Conservation (phyloP, 2,329 filamentous ascomycete genomes). For the Phialophora expanda region DNA sequence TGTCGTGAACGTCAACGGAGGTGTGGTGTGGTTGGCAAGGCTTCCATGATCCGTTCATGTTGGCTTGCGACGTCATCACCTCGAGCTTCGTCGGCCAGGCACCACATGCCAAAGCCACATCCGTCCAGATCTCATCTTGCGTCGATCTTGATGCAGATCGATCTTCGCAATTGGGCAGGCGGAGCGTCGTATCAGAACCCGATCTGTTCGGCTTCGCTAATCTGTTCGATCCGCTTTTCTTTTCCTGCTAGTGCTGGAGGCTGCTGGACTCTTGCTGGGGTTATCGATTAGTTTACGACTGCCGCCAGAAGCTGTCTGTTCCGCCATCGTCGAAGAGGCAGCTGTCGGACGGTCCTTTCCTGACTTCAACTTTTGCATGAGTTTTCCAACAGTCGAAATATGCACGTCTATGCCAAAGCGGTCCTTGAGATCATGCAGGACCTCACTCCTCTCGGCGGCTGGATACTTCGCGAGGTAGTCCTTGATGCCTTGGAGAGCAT, state of each 20-base stretch:
- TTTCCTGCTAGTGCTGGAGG: background rate
- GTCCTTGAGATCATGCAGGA: background rate
- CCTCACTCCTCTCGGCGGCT: background rate
- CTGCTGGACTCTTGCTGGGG: background rate
- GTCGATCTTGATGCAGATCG: background rate
- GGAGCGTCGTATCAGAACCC: background rate
- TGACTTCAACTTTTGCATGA: background rate
- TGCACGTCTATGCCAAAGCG: background rate
- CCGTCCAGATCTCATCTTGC: slow-evolving; percentile 2
- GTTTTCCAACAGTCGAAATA: background rate
- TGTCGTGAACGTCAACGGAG: background rate
- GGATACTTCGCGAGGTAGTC: background rate
- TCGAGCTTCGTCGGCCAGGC: background rate
- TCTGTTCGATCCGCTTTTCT: background rate
- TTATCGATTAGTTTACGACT: background rate
- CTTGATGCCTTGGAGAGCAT: background rate
- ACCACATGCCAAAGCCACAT: background rate
- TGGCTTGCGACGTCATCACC: slow-evolving; percentile 15
- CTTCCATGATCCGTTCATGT: slow-evolving; percentile 12
- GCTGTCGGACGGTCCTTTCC: background rate
- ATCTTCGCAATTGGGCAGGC: background rate
- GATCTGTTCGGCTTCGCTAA: slow-evolving; percentile 13
- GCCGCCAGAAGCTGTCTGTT: background rate
- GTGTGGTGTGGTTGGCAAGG: slow-evolving; percentile 10
- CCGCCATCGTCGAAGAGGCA: background rate